Conservation (phyloP, 805 yeast genomes). For the Maudiozyma barnettii region DNA sequence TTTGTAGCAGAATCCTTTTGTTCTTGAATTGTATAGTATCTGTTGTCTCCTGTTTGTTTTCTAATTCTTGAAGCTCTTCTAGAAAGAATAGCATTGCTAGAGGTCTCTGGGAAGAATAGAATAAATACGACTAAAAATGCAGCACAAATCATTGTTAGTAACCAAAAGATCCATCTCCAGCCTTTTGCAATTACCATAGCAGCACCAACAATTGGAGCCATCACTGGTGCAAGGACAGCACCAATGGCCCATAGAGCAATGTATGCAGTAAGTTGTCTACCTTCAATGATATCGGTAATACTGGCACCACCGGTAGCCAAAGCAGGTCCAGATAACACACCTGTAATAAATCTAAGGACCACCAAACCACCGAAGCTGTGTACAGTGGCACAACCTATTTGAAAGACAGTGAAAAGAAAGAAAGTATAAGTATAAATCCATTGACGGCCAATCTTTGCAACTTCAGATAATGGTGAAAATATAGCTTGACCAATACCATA, state of each 20-base stretch:
- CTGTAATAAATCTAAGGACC: slow-evolving; percentile 43
- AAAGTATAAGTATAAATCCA: slow-evolving; percentile 39
- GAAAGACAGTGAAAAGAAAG: slow-evolving; percentile 39
- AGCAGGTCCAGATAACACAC: slow-evolving; percentile 48
- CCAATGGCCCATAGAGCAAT: slow-evolving; percentile 45
- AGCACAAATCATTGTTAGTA: slow-evolving; percentile 28
- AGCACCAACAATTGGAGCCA: slow-evolving; percentile 40
- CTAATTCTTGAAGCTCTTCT: slow-evolving; percentile 39
- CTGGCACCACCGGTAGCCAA: slow-evolving; percentile 51
- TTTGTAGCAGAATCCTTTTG: slow-evolving; percentile 22
- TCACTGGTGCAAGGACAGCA: slow-evolving; percentile 43
- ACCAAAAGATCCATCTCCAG: slow-evolving; percentile 52
- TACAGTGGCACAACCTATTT: slow-evolving; percentile 46
- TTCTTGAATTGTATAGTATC: slow-evolving; percentile 35
- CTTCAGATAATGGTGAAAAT: slow-evolving; percentile 50
- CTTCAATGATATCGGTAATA: slow-evolving; percentile 38
- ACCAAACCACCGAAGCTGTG: slow-evolving; percentile 41
- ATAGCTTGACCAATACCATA: slow-evolving; percentile 53
- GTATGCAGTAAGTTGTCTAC: slow-evolving; percentile 36
- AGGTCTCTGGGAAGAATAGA: slow-evolving; percentile 42
- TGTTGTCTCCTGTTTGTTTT: slow-evolving; percentile 38
- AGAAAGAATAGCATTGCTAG: slow-evolving; percentile 35
- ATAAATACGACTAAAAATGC: slow-evolving; percentile 28
- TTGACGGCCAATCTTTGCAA: slow-evolving; percentile 44
- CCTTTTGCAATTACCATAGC: slow-evolving; percentile 30